Evolutionary conservation across 2,329 filamentous ascomycete species (phyloP), one percentile per base, ranked within the genome.

Genomic region (Penicillium digitatum): DNA sequence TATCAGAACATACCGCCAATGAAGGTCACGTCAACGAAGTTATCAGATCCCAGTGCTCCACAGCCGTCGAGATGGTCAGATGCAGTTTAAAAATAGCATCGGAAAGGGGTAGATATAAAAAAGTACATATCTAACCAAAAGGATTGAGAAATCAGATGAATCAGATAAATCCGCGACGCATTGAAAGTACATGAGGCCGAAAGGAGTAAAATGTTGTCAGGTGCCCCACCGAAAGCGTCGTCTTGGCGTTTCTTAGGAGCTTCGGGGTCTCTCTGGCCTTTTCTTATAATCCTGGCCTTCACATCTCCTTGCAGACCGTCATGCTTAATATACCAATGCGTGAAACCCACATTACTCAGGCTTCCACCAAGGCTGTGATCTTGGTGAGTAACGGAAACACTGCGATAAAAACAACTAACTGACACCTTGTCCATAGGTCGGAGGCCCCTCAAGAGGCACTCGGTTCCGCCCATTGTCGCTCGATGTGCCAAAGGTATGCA

Each of bases 381-480:
- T 80, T 97, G 80, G 92, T 96, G 82, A 69, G 81, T 64, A 35
- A 52, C 32, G 45, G 7, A 57, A 56, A 47, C 38, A 31, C 46
- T 35, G 18, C 39, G 27, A 24, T 31, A 44, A 39, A 54, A 39
- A 54, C 60, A 51, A 37, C n/a, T 26, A 26, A 62, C 72, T 74
- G 64, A 75, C 63, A 62, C 47, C 48, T 54, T 44, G 59, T 58
- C 66, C 52, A 58, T 57, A 96, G 92, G 93, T 97, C 70, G 93
- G 93, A 64, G 93, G 94, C 58, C 92, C 94, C 53, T 96, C 92
- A 56, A 85, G 94, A 81, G 94, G 94, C 73, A 99, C 94, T 60
- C 86, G 94, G 64, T 97, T 97, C 79, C 85, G 94, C 66, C 94
- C 94, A 67, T 82, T 99, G 65, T 96, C 91, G 53, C 88, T 97